Conservation (phyloP, 441 rosid genomes). For the Manihot esculenta region DNA sequence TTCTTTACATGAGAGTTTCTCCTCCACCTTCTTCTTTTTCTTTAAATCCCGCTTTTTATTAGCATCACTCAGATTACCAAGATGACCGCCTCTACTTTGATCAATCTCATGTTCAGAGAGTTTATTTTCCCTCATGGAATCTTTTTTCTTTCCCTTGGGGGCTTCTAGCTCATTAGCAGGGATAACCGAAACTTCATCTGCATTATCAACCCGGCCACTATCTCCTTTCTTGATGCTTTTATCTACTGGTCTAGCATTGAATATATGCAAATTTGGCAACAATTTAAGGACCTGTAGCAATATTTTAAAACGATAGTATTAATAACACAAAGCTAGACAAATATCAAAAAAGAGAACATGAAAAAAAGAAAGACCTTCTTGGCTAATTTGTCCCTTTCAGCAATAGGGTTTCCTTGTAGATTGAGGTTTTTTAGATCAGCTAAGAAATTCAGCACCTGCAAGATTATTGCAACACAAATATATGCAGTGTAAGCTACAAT, state of each 20-base stretch:
- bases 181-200: slow-evolving; percentile 24
- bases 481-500: neutral
- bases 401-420: slow-evolving; percentile 76
- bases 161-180: slow-evolving; percentile 26
- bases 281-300: slow-evolving; percentile 54
- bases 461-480: slow-evolving; percentile 11
- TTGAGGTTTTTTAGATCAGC: slow-evolving; percentile 66
- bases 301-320: slow-evolving; percentile 1
- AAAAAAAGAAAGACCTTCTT: slow-evolving; percentile 52
- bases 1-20: neutral
- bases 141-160: slow-evolving; percentile 25
- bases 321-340: slow-evolving; percentile 1
- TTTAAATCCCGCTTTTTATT: neutral
- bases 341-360: neutral
- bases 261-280: slow-evolving; percentile 58
- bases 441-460: slow-evolving; percentile 60
- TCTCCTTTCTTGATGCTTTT: slow-evolving; percentile 36
- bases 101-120: slow-evolving; percentile 14
- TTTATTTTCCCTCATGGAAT: slow-evolving; percentile 23
- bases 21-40: slow-evolving; percentile 3
- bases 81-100: slow-evolving; percentile 7
- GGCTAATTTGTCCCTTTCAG: slow-evolving; percentile 57
- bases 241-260: slow-evolving; percentile 63
- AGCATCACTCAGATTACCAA: slow-evolving; percentile 9
- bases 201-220: slow-evolving; percentile 13